A percentile compares a stretch with the other conserved stretches of the same genome.
These are phyloP conservation scores for Kandelia obovata DNA, from an alignment of 345 rosid genomes.

Conservation along the genomic window DNA sequence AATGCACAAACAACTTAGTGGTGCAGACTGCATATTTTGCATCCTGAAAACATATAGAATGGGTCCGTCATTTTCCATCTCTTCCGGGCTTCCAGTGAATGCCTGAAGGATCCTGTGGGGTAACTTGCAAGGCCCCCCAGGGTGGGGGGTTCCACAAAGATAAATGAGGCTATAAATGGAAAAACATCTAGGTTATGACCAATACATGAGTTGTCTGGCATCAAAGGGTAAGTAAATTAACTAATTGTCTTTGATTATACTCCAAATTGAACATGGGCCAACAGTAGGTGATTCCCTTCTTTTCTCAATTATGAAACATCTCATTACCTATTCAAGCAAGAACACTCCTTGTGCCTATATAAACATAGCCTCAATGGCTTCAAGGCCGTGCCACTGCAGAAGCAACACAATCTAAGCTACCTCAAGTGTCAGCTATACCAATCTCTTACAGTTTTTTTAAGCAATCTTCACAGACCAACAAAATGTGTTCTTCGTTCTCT, in stretches of 20 bases:
- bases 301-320: conserved; percentile 5
- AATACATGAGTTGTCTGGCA: background rate
- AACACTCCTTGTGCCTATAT: conserved; percentile 17
- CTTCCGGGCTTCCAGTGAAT: no score
- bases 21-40: no score
- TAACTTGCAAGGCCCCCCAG: no score
- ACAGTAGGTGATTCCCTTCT: conserved; percentile 25
- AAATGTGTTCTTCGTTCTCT: conserved; percentile 21
- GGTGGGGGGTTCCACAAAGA: no score
- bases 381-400: no score
- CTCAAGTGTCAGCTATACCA: background rate
- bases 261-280: conserved; percentile 33
- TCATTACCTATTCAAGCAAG: conserved; percentile 23
- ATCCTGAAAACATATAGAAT: no score
- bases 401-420: background rate
- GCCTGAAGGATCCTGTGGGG: no score
- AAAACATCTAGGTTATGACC: background rate
- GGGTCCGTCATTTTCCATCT: no score
- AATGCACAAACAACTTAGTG: no score
- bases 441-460: background rate
- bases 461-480: background rate
- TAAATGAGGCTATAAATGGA: background rate
- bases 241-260: conserved; percentile 38
- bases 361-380: background rate
- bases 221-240: conserved; percentile 12